phyloP scores from a whole-genome alignment of 495 filamentous ascomycete species.

The Elaphomyces granulatus region DNA sequence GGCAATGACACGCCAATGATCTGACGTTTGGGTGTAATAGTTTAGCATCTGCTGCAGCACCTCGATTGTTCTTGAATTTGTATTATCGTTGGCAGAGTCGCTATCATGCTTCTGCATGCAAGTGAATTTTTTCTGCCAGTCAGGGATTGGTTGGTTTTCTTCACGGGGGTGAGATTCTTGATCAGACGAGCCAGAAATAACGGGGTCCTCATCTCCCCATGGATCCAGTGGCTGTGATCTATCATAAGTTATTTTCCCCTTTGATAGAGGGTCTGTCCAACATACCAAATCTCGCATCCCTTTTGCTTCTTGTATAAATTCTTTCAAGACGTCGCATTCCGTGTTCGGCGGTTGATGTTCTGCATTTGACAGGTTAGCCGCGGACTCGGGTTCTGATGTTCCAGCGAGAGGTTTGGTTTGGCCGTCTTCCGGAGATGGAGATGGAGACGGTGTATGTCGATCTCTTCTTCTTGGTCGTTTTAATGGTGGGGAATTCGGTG shows the following conservation, averaged over 20 bases:
- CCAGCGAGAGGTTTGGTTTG: no score
- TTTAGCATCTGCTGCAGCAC: conserved; percentile 70
- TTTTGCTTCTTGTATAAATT: conserved; percentile 42
- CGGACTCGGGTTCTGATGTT: no score
- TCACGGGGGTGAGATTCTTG: neutral
- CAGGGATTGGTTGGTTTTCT: neutral
- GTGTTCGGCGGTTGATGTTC: conserved; percentile 1
- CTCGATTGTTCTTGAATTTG: conserved; percentile 63
- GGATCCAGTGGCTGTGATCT: conserved; percentile 29
- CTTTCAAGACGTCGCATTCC: conserved; percentile 38
- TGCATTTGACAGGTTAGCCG: no score
- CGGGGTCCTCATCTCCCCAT: conserved; percentile 11
- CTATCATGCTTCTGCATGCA: conserved; percentile 53
- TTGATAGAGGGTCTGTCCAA: neutral
- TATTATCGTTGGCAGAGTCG: conserved; percentile 26
- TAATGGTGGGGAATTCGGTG: conserved; percentile 12
- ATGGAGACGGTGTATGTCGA: conserved; percentile 8
- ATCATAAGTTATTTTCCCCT: neutral
- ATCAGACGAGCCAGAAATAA: conserved; percentile 3
- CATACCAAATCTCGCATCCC: conserved; percentile 40
- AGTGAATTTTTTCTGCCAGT: conserved; percentile 41
- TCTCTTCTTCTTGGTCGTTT: conserved; percentile 17
- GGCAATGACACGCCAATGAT: conserved; percentile 66
- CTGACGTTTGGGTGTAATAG: conserved; percentile 59
- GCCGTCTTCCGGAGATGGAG: no score